Evolutionary conservation across 2,329 filamentous ascomycete species (phyloP).

Genomic region (Pseudogymnoascus sp.): DNA sequence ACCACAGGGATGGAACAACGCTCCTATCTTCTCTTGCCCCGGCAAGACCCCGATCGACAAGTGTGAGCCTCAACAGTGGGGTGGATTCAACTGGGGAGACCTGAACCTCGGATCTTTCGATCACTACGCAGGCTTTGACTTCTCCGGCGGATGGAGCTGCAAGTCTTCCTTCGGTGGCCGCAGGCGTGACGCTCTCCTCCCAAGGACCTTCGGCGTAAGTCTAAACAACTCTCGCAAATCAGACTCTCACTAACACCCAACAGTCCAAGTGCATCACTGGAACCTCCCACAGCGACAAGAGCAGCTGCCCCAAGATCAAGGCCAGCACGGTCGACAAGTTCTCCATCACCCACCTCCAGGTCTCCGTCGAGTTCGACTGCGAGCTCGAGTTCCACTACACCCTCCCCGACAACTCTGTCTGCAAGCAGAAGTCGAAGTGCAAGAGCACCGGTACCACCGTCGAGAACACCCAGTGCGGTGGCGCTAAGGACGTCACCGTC

Average conservation of each 20-base stretch:
- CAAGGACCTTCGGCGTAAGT: slow-evolving; percentile 34
- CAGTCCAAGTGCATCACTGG: slow-evolving; percentile 56
- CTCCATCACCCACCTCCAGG: slow-evolving; percentile 67
- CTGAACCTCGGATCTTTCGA: slow-evolving; percentile 54
- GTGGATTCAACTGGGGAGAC: slow-evolving; percentile 65
- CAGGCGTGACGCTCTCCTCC: slow-evolving; percentile 47
- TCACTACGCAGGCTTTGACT: slow-evolving; percentile 64
- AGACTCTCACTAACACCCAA: slow-evolving; percentile 43
- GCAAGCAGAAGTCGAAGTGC: slow-evolving; percentile 71
- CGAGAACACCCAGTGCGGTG: slow-evolving; percentile 84
- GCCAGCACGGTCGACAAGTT: slow-evolving; percentile 48
- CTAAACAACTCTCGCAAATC: slow-evolving; percentile 30
- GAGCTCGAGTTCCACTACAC: slow-evolving; percentile 79
- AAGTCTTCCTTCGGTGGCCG: slow-evolving; percentile 44
- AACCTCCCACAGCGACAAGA: slow-evolving; percentile 36
- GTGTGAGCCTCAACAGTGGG: slow-evolving; percentile 62
- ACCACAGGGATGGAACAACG: slow-evolving; percentile 40
- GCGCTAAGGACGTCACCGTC: slow-evolving; percentile 74
- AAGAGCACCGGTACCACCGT: slow-evolving; percentile 60
- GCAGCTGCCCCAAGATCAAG: slow-evolving; percentile 50
- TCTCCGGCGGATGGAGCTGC: slow-evolving; percentile 63
- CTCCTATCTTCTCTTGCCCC: slow-evolving; percentile 56
- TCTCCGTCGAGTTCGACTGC: slow-evolving; percentile 67
- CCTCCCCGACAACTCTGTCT: slow-evolving; percentile 75
- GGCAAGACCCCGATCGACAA: slow-evolving; percentile 63